Conservation (phyloP, 1,284 basidiomycete genomes). For the Sporisorium sorghi region DNA sequence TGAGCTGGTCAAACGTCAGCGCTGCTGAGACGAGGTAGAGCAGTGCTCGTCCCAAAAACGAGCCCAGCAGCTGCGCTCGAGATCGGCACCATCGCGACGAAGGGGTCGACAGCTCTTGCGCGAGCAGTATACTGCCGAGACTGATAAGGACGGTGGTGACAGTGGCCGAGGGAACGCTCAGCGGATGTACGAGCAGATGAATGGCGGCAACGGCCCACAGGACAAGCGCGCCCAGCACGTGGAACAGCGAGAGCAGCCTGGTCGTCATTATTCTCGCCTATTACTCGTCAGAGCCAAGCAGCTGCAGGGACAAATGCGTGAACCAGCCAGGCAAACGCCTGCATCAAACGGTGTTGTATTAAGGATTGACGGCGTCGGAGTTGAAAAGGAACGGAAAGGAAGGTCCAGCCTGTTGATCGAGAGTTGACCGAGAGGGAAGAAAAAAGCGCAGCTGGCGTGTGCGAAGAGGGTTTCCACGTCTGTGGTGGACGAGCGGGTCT, state of each 20-base stretch:
- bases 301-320: background rate
- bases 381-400: background rate
- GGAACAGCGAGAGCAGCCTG: background rate
- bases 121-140: background rate
- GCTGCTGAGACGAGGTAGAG: slow-evolving; percentile 10
- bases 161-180: slow-evolving; percentile 3
- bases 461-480: too few relatives aligned
- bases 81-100: background rate
- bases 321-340: background rate
- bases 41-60: slow-evolving; percentile 8
- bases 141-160: slow-evolving; percentile 7
- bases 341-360: background rate
- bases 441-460: background rate
- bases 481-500: too few relatives aligned
- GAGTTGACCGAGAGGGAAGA: background rate
- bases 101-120: slow-evolving; percentile 8
- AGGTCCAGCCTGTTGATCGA: background rate
- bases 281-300: background rate
- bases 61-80: background rate
- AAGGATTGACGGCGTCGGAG: background rate
- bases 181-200: slow-evolving; percentile 23
- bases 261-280: slow-evolving; percentile 4
- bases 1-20: slow-evolving; percentile 18
- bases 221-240: slow-evolving; percentile 10
- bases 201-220: background rate